phyloP scores from a whole-genome alignment of 2,329 filamentous ascomycete species.

The Penicillium sp. region DNA sequence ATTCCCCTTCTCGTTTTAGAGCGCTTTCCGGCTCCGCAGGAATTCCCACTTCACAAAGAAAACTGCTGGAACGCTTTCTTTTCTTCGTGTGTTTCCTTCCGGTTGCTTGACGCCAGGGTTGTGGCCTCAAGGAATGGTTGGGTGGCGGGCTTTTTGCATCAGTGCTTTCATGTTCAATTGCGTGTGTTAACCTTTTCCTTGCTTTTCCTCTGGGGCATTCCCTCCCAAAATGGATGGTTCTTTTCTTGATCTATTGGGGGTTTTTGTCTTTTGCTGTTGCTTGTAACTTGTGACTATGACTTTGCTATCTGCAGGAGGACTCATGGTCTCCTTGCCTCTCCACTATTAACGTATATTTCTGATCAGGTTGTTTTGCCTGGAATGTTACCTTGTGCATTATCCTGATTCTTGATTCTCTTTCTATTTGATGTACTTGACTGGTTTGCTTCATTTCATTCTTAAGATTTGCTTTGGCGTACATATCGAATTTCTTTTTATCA shows the following conservation, averaged over 20 bases:
- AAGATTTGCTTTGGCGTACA: neutral
- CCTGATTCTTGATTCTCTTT: neutral
- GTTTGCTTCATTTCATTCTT: neutral
- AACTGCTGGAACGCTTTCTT: constrained; percentile 23
- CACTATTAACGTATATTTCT: constrained; percentile 20
- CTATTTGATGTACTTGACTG: neutral
- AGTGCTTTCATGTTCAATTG: neutral
- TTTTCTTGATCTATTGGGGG: constrained; percentile 9
- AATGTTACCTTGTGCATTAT: constrained; percentile 16
- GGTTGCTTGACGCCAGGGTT: constrained; percentile 7
- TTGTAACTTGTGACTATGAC: constrained; percentile 17
- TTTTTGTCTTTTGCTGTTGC: constrained; percentile 21
- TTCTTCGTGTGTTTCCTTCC: constrained; percentile 9
- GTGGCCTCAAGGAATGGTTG: constrained; percentile 14
- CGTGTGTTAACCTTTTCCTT: neutral
- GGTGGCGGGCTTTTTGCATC: constrained; percentile 17
- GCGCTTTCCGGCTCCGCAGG: neutral
- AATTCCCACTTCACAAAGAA: neutral
- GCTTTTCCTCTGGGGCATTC: constrained; percentile 10
- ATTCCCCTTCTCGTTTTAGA: constrained; percentile 9
- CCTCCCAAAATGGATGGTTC: constrained; percentile 20
- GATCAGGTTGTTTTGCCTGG: constrained; percentile 2
- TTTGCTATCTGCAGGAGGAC: constrained; percentile 8
- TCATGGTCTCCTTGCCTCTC: neutral
- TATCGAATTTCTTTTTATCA: neutral